A percentile compares a stretch with the other conserved stretches of the same genome.
Conservation (phyloP, 2,329 filamentous ascomycete genomes). For the Aspergillus felis region DNA sequence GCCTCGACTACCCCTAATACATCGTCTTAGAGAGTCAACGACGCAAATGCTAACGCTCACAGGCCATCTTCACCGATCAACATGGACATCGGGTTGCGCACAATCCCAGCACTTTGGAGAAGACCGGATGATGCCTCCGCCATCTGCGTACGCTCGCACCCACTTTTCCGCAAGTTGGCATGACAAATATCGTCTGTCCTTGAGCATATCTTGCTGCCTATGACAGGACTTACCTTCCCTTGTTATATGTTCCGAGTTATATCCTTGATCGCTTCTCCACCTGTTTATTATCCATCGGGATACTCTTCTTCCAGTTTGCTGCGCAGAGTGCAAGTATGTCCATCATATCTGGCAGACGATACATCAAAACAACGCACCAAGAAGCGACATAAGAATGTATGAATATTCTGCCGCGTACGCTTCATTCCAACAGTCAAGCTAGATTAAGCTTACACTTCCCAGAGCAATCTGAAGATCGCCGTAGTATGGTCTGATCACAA, state of each 20-base stretch:
- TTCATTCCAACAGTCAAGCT: neutral
- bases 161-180: neutral
- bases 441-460: neutral
- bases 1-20: neutral
- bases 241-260: neutral
- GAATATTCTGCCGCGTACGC: neutral
- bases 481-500: neutral
- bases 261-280: neutral
- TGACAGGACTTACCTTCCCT: neutral
- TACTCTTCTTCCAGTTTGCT: neutral
- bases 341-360: neutral
- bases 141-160: neutral
- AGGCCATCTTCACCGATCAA: constrained; percentile 26
- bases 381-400: neutral
- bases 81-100: constrained; percentile 26
- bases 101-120: constrained; percentile 20
- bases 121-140: constrained; percentile 1
- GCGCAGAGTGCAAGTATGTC: neutral
- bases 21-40: neutral
- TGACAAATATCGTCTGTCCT: neutral
- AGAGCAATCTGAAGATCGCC: neutral
- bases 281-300: neutral
- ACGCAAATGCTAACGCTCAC: neutral
- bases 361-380: neutral
- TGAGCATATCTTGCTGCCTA: neutral